Evolutionary conservation across 805 yeast species (phyloP).

Genomic region (Monosporozyma solicola): DNA sequence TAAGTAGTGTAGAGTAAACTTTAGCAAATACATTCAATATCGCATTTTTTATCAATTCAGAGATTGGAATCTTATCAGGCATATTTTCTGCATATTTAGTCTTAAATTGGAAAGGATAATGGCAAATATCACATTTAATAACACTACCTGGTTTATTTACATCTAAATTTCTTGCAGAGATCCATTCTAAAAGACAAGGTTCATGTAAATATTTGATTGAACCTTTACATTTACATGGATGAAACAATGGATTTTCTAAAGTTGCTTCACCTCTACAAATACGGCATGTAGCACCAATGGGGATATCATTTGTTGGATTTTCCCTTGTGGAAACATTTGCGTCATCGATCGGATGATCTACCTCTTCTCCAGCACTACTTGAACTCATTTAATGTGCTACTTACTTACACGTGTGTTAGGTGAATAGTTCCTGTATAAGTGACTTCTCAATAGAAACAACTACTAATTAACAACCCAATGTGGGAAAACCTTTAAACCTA

Average conservation of each 20-base stretch:
- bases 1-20: conserved; percentile 12
- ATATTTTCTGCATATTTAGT: conserved; percentile 56
- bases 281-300: conserved; percentile 52
- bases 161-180: conserved; percentile 33
- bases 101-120: conserved; percentile 58
- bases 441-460: neutral
- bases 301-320: conserved; percentile 3
- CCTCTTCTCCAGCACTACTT: neutral
- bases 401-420: neutral
- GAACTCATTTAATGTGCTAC: neutral
- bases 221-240: conserved; percentile 92
- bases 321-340: neutral
- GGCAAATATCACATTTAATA: conserved; percentile 81
- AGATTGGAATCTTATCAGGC: conserved; percentile 55
- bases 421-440: neutral
- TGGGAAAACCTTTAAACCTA: neutral
- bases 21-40: conserved; percentile 13
- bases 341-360: neutral
- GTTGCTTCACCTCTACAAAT: conserved; percentile 93
- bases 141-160: conserved; percentile 34
- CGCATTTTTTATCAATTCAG: conserved; percentile 37
- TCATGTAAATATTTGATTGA: conserved; percentile 90
- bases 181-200: conserved; percentile 85
- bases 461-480: neutral
- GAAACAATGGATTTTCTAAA: conserved; percentile 64